A percentile compares a stretch with the other conserved stretches of the same genome.
These are phyloP conservation scores for Colletotrichum sp. DNA, from an alignment of 2,329 filamentous ascomycete genomes.

Conservation along the genomic window DNA sequence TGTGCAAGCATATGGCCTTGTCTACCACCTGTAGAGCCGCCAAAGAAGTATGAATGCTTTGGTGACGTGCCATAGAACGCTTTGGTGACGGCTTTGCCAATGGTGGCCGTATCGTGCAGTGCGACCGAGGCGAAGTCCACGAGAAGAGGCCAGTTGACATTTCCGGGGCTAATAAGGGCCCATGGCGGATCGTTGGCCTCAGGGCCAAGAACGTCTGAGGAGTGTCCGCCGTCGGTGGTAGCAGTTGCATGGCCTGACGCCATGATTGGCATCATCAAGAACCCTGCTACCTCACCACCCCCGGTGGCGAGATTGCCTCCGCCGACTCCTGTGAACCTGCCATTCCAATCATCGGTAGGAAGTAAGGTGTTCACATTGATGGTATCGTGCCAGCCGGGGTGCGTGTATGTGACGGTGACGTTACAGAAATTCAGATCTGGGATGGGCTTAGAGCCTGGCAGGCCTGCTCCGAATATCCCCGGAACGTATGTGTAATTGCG, in stretches of 20 bases:
- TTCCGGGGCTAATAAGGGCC: slow-evolving; percentile 19
- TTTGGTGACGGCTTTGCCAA: slow-evolving; percentile 52
- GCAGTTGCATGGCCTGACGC: not conserved
- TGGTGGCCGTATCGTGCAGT: slow-evolving; percentile 38
- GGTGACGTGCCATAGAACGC: slow-evolving; percentile 47
- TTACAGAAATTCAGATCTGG: slow-evolving; percentile 16
- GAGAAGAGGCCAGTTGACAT: not conserved
- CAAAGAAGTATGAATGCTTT: slow-evolving; percentile 57
- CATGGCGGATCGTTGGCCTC: slow-evolving; percentile 4
- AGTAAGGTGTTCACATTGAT: slow-evolving; percentile 21
- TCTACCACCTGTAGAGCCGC: slow-evolving; percentile 65
- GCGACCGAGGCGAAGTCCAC: not conserved
- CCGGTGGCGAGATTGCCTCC: not conserved
- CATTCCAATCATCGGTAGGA: slow-evolving; percentile 19
- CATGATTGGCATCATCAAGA: not conserved
- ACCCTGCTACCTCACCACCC: not conserved
- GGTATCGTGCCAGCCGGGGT: not conserved
- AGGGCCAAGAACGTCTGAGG: not conserved
- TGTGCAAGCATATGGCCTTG: slow-evolving; percentile 62
- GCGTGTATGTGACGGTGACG: slow-evolving; percentile 19
- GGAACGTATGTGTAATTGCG: not conserved
- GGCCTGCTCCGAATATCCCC: not conserved
- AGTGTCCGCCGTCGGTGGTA: not conserved
- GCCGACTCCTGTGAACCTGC: slow-evolving; percentile 11
- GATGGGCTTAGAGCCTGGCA: not conserved